Evolutionary conservation across 768 basidiomycete species (phyloP), one percentile per base, ranked within the genome.

Genomic region (Tricholomella constricta): DNA sequence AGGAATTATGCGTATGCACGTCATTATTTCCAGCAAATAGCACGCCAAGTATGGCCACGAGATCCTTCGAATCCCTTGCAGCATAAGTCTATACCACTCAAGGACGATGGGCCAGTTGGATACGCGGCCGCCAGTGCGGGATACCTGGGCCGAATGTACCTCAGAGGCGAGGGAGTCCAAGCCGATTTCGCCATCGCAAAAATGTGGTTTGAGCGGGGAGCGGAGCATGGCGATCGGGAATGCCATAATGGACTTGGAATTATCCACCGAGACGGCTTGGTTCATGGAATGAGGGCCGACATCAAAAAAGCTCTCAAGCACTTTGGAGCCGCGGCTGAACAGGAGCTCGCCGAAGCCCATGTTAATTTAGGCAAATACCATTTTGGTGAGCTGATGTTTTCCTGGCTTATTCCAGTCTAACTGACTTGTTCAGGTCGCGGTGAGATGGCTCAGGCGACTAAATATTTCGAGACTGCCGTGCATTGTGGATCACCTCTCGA

Each of bases 181-280:
- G 77, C 78, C 54, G 91, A 98, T 67, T 79, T 81, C 17, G 75
- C 78, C 23, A 69, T 82, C 56, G 95, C 93, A 8, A 92, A 86
- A 73, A 81, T 95, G 75, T 99, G 97, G 97, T 95, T 95, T 60
- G 91, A 94, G 61, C 80, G 97, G 47, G 96, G 91, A 1, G 83
- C 79, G 11, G 81, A 82, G 37, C 81, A 86, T 63, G 86, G 85
- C 22, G 96, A 99, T 62, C 81, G 86, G 52, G 96, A 98, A 68
- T 89, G 86, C 57, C 84, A 88, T 53, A 98, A 97, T 63, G 89
- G 87, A 0, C 74, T 99, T 31, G 97, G 95, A 0, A 88, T 98
- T 62, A 91, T 98, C 54, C 89, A 87, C 73, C 78, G 96, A 27
- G 97, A 98, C 63, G 97, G 93, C 0, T 72, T 98, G 17, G 70